Conservation (phyloP, 164 flowering plant species). For the Warburgia ugandensis region DNA sequence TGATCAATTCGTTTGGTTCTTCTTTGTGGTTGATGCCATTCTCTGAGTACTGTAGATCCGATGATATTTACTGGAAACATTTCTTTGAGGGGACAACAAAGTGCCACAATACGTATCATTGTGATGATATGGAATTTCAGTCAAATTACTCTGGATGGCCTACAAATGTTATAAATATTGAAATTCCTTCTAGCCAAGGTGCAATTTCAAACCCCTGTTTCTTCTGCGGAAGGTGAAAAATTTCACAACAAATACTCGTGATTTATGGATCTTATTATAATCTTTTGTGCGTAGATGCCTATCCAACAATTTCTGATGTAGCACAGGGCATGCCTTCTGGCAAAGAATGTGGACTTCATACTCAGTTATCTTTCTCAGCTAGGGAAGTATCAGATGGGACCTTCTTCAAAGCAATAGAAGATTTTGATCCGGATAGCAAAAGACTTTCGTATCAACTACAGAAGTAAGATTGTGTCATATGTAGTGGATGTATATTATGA, state of each 20-base stretch:
- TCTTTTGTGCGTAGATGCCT: constrained; percentile 46
- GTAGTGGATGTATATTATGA: too few species aligned
- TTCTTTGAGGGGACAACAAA: constrained; percentile 43
- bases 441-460: constrained; percentile 67
- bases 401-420: constrained; percentile 84
- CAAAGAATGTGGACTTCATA: constrained; percentile 80
- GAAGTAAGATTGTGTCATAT: constrained; percentile 52
- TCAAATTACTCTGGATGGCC: constrained; percentile 92
- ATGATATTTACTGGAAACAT: constrained; percentile 60
- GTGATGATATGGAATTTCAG: constrained; percentile 59
- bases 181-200: constrained; percentile 73
- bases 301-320: constrained; percentile 57
- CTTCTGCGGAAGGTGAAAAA: too few species aligned
- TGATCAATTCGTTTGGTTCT: constrained; percentile 94
- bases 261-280: neutral
- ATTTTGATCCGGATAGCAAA: constrained; percentile 92
- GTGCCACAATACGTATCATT: constrained; percentile 42
- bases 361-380: constrained; percentile 88
- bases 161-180: constrained; percentile 75
- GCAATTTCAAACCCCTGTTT: constrained; percentile 17
- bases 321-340: constrained; percentile 39
- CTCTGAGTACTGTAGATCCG: constrained; percentile 74
- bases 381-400: constrained; percentile 94
- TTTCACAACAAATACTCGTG: too few species aligned
- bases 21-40: constrained; percentile 95